These are phyloP conservation scores for Ophiostoma novo-ulmi DNA, from an alignment of 2,329 filamentous ascomycete species.

Conservation along the genomic window DNA sequence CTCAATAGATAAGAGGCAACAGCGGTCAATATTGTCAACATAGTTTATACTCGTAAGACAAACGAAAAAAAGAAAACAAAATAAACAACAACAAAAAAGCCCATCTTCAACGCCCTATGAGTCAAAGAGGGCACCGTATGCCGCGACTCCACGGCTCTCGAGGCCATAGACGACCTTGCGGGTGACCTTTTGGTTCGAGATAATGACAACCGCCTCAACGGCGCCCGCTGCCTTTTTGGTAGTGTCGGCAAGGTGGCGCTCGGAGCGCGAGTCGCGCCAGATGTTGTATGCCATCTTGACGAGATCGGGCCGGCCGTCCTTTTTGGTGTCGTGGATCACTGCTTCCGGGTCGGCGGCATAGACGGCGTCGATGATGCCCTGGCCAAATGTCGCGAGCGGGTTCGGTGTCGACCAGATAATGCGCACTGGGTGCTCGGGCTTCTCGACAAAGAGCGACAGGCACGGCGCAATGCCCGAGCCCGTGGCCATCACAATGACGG, in stretches of 20 bases:
- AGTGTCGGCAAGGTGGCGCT: neutral
- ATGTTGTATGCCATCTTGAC: slow-evolving; percentile 24
- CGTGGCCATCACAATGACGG: slow-evolving; percentile 55
- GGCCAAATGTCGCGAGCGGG: slow-evolving; percentile 36
- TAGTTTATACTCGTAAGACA: neutral
- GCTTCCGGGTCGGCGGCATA: slow-evolving; percentile 26
- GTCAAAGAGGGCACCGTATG: slow-evolving; percentile 36
- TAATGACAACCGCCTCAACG: slow-evolving; percentile 32
- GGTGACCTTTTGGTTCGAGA: slow-evolving; percentile 35
- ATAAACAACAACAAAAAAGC: neutral
- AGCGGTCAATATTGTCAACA: neutral
- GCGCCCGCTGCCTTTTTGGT: slow-evolving; percentile 13
- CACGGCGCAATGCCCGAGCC: slow-evolving; percentile 61
- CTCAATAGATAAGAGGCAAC: neutral
- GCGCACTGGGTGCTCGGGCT: slow-evolving; percentile 31
- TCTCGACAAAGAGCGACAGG: slow-evolving; percentile 53
- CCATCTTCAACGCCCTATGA: slow-evolving; percentile 16
- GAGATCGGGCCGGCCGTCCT: slow-evolving; percentile 24
- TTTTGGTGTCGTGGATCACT: slow-evolving; percentile 25
- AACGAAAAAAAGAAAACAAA: neutral
- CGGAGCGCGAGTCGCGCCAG: slow-evolving; percentile 20
- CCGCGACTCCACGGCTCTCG: slow-evolving; percentile 33
- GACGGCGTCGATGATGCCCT: slow-evolving; percentile 33
- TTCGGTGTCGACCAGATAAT: slow-evolving; percentile 36
- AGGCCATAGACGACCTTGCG: slow-evolving; percentile 34